phyloP scores from a whole-genome alignment of 2,329 filamentous ascomycete species.

The Botrytis galanthina region DNA sequence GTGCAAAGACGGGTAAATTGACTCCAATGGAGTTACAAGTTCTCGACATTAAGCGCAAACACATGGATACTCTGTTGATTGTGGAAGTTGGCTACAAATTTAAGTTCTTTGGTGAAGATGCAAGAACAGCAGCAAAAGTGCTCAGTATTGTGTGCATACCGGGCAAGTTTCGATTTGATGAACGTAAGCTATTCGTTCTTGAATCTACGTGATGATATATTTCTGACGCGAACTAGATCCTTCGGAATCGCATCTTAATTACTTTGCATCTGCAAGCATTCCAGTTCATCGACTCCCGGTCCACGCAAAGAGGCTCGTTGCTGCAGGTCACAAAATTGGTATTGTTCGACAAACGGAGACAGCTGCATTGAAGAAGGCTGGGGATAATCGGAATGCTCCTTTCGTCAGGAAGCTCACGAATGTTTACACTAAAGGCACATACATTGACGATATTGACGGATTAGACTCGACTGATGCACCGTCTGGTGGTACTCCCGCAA shows the following conservation, averaged over 20 bases:
- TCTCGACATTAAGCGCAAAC: conserved; percentile 87
- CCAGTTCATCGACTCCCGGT: conserved; percentile 88
- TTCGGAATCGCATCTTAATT: conserved; percentile 86
- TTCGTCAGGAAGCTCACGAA: conserved; percentile 93
- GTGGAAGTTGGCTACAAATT: conserved; percentile 99
- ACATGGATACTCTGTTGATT: conserved; percentile 85
- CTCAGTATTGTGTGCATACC: conserved; percentile 95
- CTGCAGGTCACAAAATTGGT: conserved; percentile 92
- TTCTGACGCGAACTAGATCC: conserved; percentile 52
- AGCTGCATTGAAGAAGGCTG: conserved; percentile 89
- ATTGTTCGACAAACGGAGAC: conserved; percentile 94
- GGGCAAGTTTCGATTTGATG: conserved; percentile 90
- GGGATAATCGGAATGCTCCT: conserved; percentile 88
- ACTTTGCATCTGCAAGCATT: conserved; percentile 94
- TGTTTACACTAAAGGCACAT: conserved; percentile 96
- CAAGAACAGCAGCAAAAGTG: conserved; percentile 81
- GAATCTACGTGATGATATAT: conserved; percentile 7
- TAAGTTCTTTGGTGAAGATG: conserved; percentile 94
- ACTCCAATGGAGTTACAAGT: conserved; percentile 95
- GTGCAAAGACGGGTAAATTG: conserved; percentile 70
- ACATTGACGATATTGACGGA: conserved; percentile 89
- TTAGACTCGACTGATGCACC: conserved; percentile 58
- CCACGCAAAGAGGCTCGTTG: conserved; percentile 88
- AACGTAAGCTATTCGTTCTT: conserved; percentile 54
- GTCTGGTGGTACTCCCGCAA: conserved; percentile 58